Percentiles rank a stretch among this genome's conserved stretches.
Conservation (phyloP, 2,329 filamentous ascomycete species). For the Ascochyta koolunga region DNA sequence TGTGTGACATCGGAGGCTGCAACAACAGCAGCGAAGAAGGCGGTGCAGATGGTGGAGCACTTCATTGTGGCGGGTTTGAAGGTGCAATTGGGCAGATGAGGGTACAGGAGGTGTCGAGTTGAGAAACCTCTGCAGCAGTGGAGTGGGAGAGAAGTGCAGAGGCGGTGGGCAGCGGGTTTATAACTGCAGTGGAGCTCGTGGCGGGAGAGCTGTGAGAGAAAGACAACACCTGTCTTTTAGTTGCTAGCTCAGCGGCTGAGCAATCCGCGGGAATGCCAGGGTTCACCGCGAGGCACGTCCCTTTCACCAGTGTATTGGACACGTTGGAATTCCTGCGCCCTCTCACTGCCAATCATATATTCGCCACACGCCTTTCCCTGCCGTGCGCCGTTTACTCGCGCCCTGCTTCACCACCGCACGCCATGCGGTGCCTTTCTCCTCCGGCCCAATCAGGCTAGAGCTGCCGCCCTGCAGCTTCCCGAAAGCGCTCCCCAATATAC, state of each 20-base stretch:
- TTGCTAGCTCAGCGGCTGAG: slow-evolving; percentile 19
- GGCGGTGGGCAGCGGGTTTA: slow-evolving; percentile 27
- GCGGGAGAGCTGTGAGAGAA: slow-evolving; percentile 24
- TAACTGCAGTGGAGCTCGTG: slow-evolving; percentile 29
- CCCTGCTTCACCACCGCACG: slow-evolving; percentile 1
- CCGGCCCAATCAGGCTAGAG: slow-evolving; percentile 22
- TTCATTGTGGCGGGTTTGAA: slow-evolving; percentile 37
- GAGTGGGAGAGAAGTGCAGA: slow-evolving; percentile 19
- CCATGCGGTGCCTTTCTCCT: slow-evolving; percentile 2
- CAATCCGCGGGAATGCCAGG: slow-evolving; percentile 20
- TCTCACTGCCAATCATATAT: slow-evolving; percentile 12
- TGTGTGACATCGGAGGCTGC: slow-evolving; percentile 74
- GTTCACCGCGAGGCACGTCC: slow-evolving; percentile 8
- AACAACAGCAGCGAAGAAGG: slow-evolving; percentile 62
- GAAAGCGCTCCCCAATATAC: slow-evolving; percentile 35
- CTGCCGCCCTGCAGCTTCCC: slow-evolving; percentile 17
- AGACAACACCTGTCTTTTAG: slow-evolving; percentile 24
- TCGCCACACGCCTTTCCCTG: slow-evolving; percentile 1
- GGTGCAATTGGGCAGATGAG: slow-evolving; percentile 16
- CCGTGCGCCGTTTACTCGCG: background rate
- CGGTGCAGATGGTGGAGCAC: slow-evolving; percentile 48
- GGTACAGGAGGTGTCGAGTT: slow-evolving; percentile 13
- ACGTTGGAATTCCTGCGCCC: slow-evolving; percentile 25
- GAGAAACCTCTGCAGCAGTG: slow-evolving; percentile 29
- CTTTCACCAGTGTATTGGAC: slow-evolving; percentile 25